Base-by-base conservation (phyloP, 345 rosid genomes). In the Ricinus communis region DNA sequence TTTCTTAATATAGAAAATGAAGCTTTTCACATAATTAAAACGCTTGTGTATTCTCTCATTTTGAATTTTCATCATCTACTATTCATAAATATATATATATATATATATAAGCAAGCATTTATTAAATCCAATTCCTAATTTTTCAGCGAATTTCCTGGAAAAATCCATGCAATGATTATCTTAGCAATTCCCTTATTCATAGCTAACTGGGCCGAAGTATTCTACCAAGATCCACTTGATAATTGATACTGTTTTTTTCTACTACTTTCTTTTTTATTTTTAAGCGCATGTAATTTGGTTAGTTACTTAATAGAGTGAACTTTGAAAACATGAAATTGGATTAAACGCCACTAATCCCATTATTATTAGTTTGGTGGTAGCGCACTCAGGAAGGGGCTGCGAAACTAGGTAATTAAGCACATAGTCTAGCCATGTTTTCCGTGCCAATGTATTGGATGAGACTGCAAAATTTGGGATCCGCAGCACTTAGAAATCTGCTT, bases 331-430 rank as follows among this genome's bases (percentile, higher is more conserved):
- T 58, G 50, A 69, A 72, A 62, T 33, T 31, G 64, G 71, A 69
- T 24, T 25, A 49, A 9, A 38, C 30, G 43, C 76, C 76, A 66
- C 58, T 60, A 27, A 28, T 22, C 59, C 58, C 8, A 43, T 4
- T 43, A 36, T 40, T 25, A 16, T 18, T 38, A 3, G 47, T 76
- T 52, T 38, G 82, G 83, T 8, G 76, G 76, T 46, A 65, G 47
- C 70, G 81, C 88, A 81, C 87, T 69, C 2, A 66, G 38, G 5
- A n/a, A 51, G 51, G 28, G 41, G 22, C 22, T n/a, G 58, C 40
- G 56, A 62, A 79, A 71, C 13, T 62, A 30, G 59, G 24, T 68
- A 19, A 71, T 38, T 62, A 22, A 13, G 9, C 13, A 50, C 14
- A 13, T 16, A 18, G 31, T n/a, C n/a, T 21, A 24, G 43, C 25